Base-by-base conservation (phyloP, 805 yeast genomes). In the Kuraishia hungarica region DNA sequence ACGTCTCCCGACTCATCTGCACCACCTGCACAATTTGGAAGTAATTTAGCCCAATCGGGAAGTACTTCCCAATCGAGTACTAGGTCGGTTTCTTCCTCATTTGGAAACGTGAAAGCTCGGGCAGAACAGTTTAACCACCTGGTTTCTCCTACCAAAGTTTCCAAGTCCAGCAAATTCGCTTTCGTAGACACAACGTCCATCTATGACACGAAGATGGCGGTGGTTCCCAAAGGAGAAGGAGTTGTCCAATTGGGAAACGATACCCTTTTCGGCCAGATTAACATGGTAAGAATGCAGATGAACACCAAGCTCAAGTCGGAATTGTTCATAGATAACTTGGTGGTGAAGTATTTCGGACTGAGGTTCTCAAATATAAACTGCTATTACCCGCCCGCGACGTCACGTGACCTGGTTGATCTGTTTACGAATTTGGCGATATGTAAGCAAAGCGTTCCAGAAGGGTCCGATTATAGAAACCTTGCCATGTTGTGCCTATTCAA, bases 321-420 rank as follows among this genome's bases (percentile, higher is more conserved):
- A 17, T 22, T 51, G 53, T 39, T 51, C 29, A 51, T 51, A n/a
- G 53, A 51, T 24, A 21, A 4, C 13, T 17, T 21, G 21, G 15
- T 51, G 4, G 19, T 39, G 26, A 15, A 11, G 29, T 29, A 17
- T 21, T 20, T 46, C 13, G 48, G 48, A 7, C 35, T 17, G 10
- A 51, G 22, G 29, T 39, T 35, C 20, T 3, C 29, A 21, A 39
- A 51, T 24, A n/a, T 51, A 46, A 51, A 51, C 48, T 51, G 53
- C 53, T 51, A 20, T 23, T 51, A 51, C 29, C 53, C 53, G 26
- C 53, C 53, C 2, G 22, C 39, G 5, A 20, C 19, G 7, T 17
- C 48, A 13, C 20, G 21, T 7, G 48, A 51, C 21, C 28, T 51
- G n/a, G 19, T 7, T 2, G 29, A 5, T 6, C 19, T 51, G n/a